Base-by-base conservation (phyloP, 441 rosid genomes). In the Populus tomentosa region DNA sequence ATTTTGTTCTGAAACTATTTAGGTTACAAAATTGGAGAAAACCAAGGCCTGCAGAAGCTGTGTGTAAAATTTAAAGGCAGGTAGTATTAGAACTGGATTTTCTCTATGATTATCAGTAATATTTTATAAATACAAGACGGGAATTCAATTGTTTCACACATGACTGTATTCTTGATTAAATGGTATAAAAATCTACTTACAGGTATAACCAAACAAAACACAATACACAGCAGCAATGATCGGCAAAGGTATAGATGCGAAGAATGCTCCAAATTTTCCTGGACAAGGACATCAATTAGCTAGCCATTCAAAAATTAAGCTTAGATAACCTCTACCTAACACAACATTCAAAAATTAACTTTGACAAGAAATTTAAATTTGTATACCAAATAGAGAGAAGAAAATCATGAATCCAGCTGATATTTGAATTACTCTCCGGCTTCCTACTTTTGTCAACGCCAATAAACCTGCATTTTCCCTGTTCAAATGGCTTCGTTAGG, bases 401-500 rank as follows among this genome's bases (percentile, higher is more conserved):
- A 91, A 86, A 68, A 90, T 86, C 95, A 89, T 91, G 81, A 89
- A 87, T 10, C 84, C 90, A 14, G 91, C 92, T 76, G 97, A 89
- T 83, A 93, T 85, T 78, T 93, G 96, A 71, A 87, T 86, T n/a
- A 92, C 95, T 82, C 97, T 85, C 80, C 97, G 80, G 84, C 95
- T 92, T 50, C 97, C 94, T 23, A 90, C 86, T 72, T 86, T 87
- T 23, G 97, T 91, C 82, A 93, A 74, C 67, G 92, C 97, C 80
- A 93, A 68, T 38, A 91, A 81, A 73, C 98, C 94, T n/a, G 90
- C 96, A 81, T 90, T 93, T 86, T 91, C 96, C 69, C 92, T 92
- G 77, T 75, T 79, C 14, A 81, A 42, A 16, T n/a, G 65, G 67
- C 63, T 46, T 14, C 6, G 20, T 46, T 1, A 46, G 18, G 56